Evolutionary conservation across 495 filamentous ascomycete species (phyloP), one percentile per base, ranked within the genome.

Genomic region (Echria macrotheca): DNA sequence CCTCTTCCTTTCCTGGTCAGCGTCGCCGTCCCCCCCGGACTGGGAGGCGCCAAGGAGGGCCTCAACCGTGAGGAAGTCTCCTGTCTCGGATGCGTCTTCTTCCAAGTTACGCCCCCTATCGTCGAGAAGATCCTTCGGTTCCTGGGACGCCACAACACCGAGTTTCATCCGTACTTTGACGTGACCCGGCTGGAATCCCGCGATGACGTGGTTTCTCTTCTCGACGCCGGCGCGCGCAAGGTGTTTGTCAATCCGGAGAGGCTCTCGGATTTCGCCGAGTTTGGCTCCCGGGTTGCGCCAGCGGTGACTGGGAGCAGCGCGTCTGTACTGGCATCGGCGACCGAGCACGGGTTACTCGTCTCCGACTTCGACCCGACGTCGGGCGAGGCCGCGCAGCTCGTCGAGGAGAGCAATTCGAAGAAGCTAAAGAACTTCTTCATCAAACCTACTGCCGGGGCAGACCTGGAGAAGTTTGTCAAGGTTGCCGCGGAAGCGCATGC

Each of bases 151-250:
- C 79, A 89, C 57, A 77, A 84, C 59, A 73, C 80, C 49, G 69
- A 74, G 31, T 83, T 88, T 53, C 72, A 81, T 40, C 75, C 83
- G 47, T 90, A 81, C 60, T 80, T 94, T 53, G 85, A 96, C 54
- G 89, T 81, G 47, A 85, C 86, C 17, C 67, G 72, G 21, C 77
- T 97, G 44, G 55, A 76, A 49, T 80, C 79, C 21, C 64, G 70
- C 37, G 81, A 85, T 31, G 87, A 95, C 53, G 69, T 96, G 15
- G 68, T 90, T 42, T 76, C 86, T 44, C 75, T 97, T 23, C 78
- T 98, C 44, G 85, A 98, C 61, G 79, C 82, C 53, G 93, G 94
- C 44, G 89, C 89, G n/a, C 77, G 81, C 32, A 93, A 84, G 66
- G 83, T 95, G 37, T 91, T 97, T 64, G 83, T 95, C 40, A 73